Evolutionary conservation across 352 stramenopile species (phyloP), one percentile per base, ranked within the genome.

Genomic region (Phytopythium aichiense): DNA sequence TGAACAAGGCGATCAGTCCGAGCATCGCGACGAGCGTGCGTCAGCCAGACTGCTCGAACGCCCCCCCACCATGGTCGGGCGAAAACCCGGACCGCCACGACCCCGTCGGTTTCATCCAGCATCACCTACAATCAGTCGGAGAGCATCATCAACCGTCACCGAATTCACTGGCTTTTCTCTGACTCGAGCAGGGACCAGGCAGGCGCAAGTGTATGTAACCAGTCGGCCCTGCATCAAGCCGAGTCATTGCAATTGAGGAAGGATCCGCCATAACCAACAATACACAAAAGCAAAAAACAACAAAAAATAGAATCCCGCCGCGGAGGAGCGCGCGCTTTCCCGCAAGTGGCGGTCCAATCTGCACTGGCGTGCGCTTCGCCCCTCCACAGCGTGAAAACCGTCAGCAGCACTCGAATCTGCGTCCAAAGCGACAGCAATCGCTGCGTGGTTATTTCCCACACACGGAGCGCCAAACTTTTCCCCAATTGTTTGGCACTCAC

Each of bases 141-240:
- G 46, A 53, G 46, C 46, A 53, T 53, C 46, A 53, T 53, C 12
- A 8, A 8, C 46, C 4, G 23, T 53, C 25, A 53, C 25, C 46
- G 46, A 53, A 53, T 53, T 53, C 23, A 35, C 46, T 35, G 46
- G 22, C 46, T 53, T 53, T 53, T 53, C 46, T 53, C 46, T 53
- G 46, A 53, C 46, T 35, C 22, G n/a, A 3, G 22, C 45, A 31
- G 22, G 11, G n/a, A 20, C 45, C 46, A 53, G 15, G 23, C 22
- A 7, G 12, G 31, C 6, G 25, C 25, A 53, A 35, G 23, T 22
- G 23, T 35, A 35, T 35, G 46, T 28, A n/a, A 53, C 46, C 46
- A 53, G 46, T 33, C 46, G 46, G 11, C 22, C 16, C 12, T 37
- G 5, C 31, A 37, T 9, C n/a, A n/a, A n/a, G n/a, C n/a, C n/a